Conservation (phyloP, 2,329 filamentous ascomycete species). For the Talaromyces sp. region DNA sequence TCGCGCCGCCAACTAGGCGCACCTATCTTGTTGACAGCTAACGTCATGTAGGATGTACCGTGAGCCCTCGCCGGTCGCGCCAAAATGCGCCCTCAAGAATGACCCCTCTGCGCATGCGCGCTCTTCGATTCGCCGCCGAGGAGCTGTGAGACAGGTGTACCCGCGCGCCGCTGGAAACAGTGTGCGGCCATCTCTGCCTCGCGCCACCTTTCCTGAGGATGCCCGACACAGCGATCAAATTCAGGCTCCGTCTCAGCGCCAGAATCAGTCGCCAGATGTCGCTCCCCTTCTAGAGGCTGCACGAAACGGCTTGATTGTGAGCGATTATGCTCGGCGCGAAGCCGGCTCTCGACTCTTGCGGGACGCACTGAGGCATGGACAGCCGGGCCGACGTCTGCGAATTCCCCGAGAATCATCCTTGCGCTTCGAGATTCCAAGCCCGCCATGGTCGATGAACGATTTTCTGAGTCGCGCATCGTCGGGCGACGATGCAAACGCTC, state of each 20-base stretch:
- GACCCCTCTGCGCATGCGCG: constrained; percentile 49
- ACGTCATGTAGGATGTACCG: constrained; percentile 46
- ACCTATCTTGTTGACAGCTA: constrained; percentile 7
- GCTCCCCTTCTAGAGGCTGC: constrained; percentile 16
- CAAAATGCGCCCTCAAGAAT: constrained; percentile 41
- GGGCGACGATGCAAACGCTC: constrained; percentile 14
- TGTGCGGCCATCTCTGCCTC: constrained; percentile 23
- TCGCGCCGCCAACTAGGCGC: constrained; percentile 10
- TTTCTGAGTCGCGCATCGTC: constrained; percentile 18
- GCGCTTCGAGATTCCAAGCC: constrained; percentile 24
- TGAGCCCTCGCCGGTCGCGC: constrained; percentile 44
- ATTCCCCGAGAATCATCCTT: constrained; percentile 30
- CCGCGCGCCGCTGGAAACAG: constrained; percentile 18
- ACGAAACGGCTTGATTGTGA: constrained; percentile 8
- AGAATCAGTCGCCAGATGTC: constrained; percentile 23
- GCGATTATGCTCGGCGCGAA: neutral
- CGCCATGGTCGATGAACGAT: constrained; percentile 22
- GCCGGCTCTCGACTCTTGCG: constrained; percentile 24
- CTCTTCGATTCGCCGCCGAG: constrained; percentile 53
- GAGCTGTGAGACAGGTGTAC: constrained; percentile 28
- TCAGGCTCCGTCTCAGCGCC: constrained; percentile 15
- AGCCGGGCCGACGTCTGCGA: constrained; percentile 28
- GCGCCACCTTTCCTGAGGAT: constrained; percentile 16
- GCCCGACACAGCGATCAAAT: constrained; percentile 18
- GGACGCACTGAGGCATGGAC: constrained; percentile 28